Evolutionary conservation across 768 basidiomycete species (phyloP), one percentile per base, ranked within the genome.

Genomic region (Cystofilobasidium capitatum): DNA sequence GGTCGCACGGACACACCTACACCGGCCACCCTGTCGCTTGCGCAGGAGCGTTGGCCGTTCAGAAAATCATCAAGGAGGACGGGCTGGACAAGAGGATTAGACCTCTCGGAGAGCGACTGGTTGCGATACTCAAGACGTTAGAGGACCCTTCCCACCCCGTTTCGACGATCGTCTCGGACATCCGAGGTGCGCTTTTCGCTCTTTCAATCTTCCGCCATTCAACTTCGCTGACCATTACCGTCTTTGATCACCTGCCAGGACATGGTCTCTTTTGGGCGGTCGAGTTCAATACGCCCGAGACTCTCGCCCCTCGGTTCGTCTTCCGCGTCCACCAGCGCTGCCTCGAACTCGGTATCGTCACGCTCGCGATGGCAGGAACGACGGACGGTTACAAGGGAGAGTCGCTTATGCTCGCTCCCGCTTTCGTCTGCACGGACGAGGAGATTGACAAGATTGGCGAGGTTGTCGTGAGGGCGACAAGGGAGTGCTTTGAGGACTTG

Each of bases 221-320:
- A n/a, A n/a, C n/a, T n/a, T n/a, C n/a, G n/a, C n/a, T n/a, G n/a
- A n/a, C n/a, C n/a, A n/a, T n/a, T n/a, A n/a, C n/a, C n/a, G n/a
- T n/a, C n/a, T n/a, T n/a, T n/a, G n/a, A n/a, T n/a, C n/a, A n/a
- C n/a, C n/a, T n/a, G n/a, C n/a, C n/a, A n/a, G n/a, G n/a, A n/a
- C 84, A 84, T 24, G 91, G 91, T 39, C 82, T 85, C 35, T 89
- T 91, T 79, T 91, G 87, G 87, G 86, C 80, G 29, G 78, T 92
- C 63, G 90, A 92, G 74, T 91, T 89, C 70, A 88, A 90, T 71
- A 84, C 88, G 70, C 80, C 80, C 6, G 81, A 79, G 13, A 17
- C 60, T 29, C 51, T 70, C 40, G 58, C 75, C 76, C 40, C 88
- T 91, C 72, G 88, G 84, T 22, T 83, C 85, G 77, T 79, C 83